phyloP scores from a whole-genome alignment of 805 yeast species.

The Kodamaea kaohsiungensis region DNA sequence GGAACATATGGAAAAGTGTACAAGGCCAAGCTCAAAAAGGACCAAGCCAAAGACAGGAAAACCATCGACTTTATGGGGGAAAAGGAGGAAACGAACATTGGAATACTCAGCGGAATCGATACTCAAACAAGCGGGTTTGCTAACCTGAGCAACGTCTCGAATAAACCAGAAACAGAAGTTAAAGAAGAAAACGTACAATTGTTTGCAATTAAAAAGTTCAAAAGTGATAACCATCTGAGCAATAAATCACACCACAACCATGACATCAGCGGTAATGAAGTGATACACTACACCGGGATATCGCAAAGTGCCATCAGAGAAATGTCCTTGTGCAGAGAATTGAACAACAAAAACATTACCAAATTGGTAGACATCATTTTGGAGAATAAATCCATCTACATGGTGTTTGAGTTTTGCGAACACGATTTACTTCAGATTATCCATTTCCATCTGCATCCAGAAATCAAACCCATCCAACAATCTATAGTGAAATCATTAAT shows the following conservation, averaged over 20 bases:
- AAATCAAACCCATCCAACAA: constrained; percentile 74
- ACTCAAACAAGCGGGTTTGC: not conserved
- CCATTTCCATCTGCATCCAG: constrained; percentile 92
- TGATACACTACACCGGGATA: constrained; percentile 87
- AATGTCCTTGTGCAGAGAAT: constrained; percentile 90
- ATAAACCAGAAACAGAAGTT: not conserved
- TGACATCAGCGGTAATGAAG: constrained; percentile 74
- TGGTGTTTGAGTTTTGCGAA: constrained; percentile 96
- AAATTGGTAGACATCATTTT: constrained; percentile 78
- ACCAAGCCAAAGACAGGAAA: constrained; percentile 9
- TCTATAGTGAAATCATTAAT: constrained; percentile 77
- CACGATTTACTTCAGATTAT: constrained; percentile 93
- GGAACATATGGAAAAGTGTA: constrained; percentile 97
- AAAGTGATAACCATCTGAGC: constrained; percentile 62
- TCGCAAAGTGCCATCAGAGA: constrained; percentile 96
- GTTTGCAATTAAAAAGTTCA: constrained; percentile 93
- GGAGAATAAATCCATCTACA: constrained; percentile 86
- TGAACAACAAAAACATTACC: constrained; percentile 77
- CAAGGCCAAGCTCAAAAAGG: constrained; percentile 65
- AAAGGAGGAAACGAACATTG: not conserved
- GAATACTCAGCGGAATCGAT: not conserved
- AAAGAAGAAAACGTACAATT: constrained; percentile 27
- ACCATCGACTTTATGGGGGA: not conserved
- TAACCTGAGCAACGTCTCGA: not conserved
- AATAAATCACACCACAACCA: constrained; percentile 34